A percentile compares a stretch with the other conserved stretches of the same genome.
Evolutionary conservation across 2,329 filamentous ascomycete species (phyloP).

Genomic region (Neodidymelliopsis sp.): DNA sequence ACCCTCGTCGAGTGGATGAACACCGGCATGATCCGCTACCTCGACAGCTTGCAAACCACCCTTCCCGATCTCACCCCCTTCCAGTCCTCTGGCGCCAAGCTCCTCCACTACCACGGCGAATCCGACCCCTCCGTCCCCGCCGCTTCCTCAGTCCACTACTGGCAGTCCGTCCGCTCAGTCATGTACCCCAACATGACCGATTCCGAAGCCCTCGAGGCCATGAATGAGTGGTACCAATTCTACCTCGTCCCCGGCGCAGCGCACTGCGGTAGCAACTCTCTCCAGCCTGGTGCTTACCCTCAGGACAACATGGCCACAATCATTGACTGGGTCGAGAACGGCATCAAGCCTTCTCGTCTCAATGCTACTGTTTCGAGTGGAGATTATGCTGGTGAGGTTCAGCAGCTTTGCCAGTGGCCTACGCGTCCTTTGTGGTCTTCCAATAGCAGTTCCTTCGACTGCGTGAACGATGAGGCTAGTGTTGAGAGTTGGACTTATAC

Average conservation of each 20-base stretch:
- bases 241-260: constrained; percentile 63
- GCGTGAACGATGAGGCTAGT: constrained; percentile 50
- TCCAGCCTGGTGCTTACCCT: constrained; percentile 49
- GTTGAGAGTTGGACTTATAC: constrained; percentile 52
- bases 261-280: constrained; percentile 54
- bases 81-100: constrained; percentile 60
- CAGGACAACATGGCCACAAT: constrained; percentile 50
- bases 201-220: constrained; percentile 50
- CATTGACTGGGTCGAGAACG: constrained; percentile 62
- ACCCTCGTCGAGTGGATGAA: constrained; percentile 64
- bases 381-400: constrained; percentile 46
- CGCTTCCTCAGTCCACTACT: constrained; percentile 63
- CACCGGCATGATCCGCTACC: constrained; percentile 57
- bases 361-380: constrained; percentile 49
- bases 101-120: constrained; percentile 67
- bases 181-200: constrained; percentile 57
- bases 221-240: constrained; percentile 63
- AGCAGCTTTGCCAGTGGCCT: constrained; percentile 54
- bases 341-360: constrained; percentile 53
- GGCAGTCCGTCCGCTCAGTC: constrained; percentile 59
- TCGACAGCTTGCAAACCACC: constrained; percentile 62
- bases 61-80: constrained; percentile 62
- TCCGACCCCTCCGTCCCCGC: constrained; percentile 62
- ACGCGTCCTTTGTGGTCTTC: constrained; percentile 50
- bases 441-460: constrained; percentile 47